Base-by-base conservation (phyloP, 2,329 filamentous ascomycete species). In the Fonsecaea pugnacius region DNA sequence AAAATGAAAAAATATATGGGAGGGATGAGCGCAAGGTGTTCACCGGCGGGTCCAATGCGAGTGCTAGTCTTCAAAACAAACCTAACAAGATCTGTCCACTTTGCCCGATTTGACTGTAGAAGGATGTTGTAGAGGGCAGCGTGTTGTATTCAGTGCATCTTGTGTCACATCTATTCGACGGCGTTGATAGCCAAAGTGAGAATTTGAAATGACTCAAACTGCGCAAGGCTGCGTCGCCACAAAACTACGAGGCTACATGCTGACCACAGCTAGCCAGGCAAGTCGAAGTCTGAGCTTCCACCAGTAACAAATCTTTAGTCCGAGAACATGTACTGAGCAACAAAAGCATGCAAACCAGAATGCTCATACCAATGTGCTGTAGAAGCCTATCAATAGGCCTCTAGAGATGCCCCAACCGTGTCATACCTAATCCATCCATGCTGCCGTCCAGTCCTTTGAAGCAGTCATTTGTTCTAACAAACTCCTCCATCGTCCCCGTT, bases 401-500 rank as follows among this genome's bases (percentile, higher is more conserved):
- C 18, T 14, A 48, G 21, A 27, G 9, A 48, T 27, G 43, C 43
- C 43, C 40, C 43, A 4, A 48, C 7, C n/a, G 16, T 33, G 18
- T 56, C 24, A n/a, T 18, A 12, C n/a, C 18, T 35, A 16, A 21
- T 24, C 21, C 18, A 21, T 30, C 33, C 33, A 30, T 36, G 18
- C 38, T 35, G 10, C 27, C 38, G 18, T 27, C 2, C 35, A 46
- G 32, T n/a, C 36, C 38, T n/a, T 30, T 33, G 38, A 16, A 33
- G 46, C 18, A 40, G 18, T 18, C 48, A 36, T 48, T 18, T 16
- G 21, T 58, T 58, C 51, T 43, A 51, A 30, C n/a, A 57, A 54
- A 57, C 27, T 46, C 24, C 50, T 21, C 36, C 33, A 10, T 16
- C 55, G 9, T 55, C 56, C 40, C 56, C 43, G 18, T 63, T 57